Evolutionary conservation across 208 protist genomes (phyloP).

Genomic region (Vickermania ingenoplastis): DNA sequence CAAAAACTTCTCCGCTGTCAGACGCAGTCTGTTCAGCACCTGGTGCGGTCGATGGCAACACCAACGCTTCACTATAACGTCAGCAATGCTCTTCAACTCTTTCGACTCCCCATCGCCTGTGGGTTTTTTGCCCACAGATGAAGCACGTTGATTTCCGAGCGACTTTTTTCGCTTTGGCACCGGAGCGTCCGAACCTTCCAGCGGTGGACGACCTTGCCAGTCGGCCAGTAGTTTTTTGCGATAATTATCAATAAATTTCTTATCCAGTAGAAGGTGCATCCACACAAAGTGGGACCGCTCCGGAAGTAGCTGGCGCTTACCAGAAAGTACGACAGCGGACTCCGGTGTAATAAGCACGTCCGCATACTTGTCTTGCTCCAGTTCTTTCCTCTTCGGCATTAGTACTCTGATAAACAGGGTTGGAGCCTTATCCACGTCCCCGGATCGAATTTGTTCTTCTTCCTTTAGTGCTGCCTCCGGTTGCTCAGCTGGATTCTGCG

Average conservation of each 20-base stretch:
- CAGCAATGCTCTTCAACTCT: constrained; percentile 31
- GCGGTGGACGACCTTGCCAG: constrained; percentile 26
- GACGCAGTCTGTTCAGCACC: constrained; percentile 39
- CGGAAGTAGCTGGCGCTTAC: constrained; percentile 4
- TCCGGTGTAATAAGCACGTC: background rate
- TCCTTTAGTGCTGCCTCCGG: background rate
- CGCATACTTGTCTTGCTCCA: background rate
- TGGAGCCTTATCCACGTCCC: background rate
- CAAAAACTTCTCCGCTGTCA: constrained; percentile 51
- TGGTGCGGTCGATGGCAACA: constrained; percentile 51
- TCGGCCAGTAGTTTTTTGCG: constrained; percentile 18
- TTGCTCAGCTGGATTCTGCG: background rate
- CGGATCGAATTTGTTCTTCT: background rate
- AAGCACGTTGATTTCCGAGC: background rate
- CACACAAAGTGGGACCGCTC: background rate
- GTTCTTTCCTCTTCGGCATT: background rate
- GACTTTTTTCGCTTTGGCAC: constrained; percentile 11
- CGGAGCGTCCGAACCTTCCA: constrained; percentile 7
- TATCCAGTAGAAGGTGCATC: background rate
- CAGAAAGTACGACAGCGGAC: background rate
- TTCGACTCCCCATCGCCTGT: background rate
- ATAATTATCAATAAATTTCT: constrained; percentile 14
- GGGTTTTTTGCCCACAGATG: background rate
- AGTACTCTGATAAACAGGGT: background rate
- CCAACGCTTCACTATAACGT: constrained; percentile 57